These are phyloP conservation scores for Botrytis sinoallii DNA, from an alignment of 2,329 filamentous ascomycete genomes.

Conservation along the genomic window DNA sequence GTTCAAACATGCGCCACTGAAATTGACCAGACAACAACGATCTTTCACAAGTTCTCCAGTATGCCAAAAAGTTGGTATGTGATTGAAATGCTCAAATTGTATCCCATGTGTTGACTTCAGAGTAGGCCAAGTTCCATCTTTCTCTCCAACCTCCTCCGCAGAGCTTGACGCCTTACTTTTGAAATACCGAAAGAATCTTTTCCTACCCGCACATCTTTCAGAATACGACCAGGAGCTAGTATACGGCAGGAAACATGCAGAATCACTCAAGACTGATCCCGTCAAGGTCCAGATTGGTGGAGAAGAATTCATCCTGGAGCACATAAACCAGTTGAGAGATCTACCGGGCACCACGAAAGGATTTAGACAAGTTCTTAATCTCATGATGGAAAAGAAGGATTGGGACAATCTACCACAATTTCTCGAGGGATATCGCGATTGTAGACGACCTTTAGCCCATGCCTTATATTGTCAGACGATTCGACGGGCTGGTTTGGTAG, in stretches of 20 bases:
- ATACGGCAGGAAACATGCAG: slow-evolving; percentile 46
- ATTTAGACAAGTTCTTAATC: slow-evolving; percentile 25
- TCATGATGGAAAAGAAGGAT: slow-evolving; percentile 38
- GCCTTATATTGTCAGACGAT: slow-evolving; percentile 22
- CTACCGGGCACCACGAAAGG: slow-evolving; percentile 21
- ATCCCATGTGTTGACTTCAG: background rate
- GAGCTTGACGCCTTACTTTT: slow-evolving; percentile 53
- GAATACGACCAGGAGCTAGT: slow-evolving; percentile 52
- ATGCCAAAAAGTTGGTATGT: slow-evolving; percentile 31
- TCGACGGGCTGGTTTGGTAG: slow-evolving; percentile 22
- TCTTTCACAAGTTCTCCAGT: slow-evolving; percentile 34
- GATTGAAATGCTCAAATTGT: background rate
- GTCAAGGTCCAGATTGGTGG: slow-evolving; percentile 58
- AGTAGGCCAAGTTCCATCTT: slow-evolving; percentile 33
- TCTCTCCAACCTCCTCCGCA: slow-evolving; percentile 51
- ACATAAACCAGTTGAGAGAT: slow-evolving; percentile 30
- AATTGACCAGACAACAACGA: slow-evolving; percentile 23
- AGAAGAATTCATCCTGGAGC: slow-evolving; percentile 39
- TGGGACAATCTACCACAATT: slow-evolving; percentile 37
- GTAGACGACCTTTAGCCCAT: background rate
- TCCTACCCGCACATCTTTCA: slow-evolving; percentile 60
- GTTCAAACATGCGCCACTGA: slow-evolving; percentile 19
- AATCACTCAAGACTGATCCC: slow-evolving; percentile 52
- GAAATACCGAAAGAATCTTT: slow-evolving; percentile 54
- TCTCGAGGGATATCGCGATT: slow-evolving; percentile 33